Percentiles rank a stretch among this genome's conserved stretches.
phyloP scores from a whole-genome alignment of 371 early-diverging fungal species.

The Blakeslea trispora region DNA sequence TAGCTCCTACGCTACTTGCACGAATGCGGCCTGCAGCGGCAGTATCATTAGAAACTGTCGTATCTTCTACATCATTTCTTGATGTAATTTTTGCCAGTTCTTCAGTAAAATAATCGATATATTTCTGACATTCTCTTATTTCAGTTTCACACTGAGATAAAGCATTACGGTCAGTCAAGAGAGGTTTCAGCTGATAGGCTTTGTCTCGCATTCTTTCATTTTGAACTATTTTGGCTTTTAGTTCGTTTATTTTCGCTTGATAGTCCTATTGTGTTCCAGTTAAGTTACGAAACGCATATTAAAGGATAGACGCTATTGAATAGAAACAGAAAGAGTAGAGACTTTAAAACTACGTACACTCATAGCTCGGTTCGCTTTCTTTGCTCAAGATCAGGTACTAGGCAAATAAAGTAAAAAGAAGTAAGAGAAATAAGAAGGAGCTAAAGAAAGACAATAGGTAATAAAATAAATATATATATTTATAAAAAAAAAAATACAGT shows the following conservation, averaged over 20 bases:
- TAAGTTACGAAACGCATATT: too few species aligned
- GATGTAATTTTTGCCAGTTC: constrained; percentile 52
- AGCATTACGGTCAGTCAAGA: constrained; percentile 68
- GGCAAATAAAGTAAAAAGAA: too few species aligned
- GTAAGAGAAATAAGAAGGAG: too few species aligned
- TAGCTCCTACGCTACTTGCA: constrained; percentile 25
- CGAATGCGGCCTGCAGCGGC: constrained; percentile 21
- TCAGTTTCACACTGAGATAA: constrained; percentile 78
- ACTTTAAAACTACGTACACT: neutral
- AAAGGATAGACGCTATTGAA: too few species aligned
- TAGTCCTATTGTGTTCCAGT: neutral
- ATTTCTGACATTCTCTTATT: constrained; percentile 77
- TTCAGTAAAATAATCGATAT: constrained; percentile 78
- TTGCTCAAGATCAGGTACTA: too few species aligned
- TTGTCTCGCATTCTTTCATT: constrained; percentile 72
- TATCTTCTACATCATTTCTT: constrained; percentile 7
- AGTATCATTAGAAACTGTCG: constrained; percentile 5
- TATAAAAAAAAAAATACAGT: too few species aligned
- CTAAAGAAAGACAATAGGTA: too few species aligned
- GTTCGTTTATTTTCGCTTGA: constrained; percentile 45
- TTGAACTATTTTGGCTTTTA: constrained; percentile 61
- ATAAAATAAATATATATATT: too few species aligned
- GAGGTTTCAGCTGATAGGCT: constrained; percentile 66
- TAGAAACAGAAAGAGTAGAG: neutral
- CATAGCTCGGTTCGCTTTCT: neutral